Conservation (phyloP, 768 basidiomycete genomes). For the Boletus fagicola region DNA sequence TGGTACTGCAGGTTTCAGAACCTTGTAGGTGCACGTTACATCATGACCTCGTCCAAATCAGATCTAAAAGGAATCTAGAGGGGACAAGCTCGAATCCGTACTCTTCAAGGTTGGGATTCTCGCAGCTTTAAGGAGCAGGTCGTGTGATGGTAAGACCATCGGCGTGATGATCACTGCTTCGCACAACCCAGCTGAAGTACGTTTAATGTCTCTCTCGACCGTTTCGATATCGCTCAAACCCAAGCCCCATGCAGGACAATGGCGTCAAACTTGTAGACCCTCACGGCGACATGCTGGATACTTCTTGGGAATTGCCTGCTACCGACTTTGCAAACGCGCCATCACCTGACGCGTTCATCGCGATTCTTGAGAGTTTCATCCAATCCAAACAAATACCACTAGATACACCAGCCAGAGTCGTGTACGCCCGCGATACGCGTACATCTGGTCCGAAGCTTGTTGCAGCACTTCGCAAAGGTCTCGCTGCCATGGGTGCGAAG, state of each 20-base stretch:
- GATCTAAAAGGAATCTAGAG: constrained; percentile 43
- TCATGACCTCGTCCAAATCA: constrained; percentile 4
- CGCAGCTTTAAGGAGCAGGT: constrained; percentile 88
- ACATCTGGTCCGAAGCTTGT: constrained; percentile 80
- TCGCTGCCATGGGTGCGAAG: constrained; percentile 69
- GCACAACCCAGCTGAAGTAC: constrained; percentile 96
- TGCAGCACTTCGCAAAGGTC: constrained; percentile 76
- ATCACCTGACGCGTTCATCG: constrained; percentile 70
- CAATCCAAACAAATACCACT: constrained; percentile 71
- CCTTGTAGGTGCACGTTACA: constrained; percentile 55
- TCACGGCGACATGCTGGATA: constrained; percentile 94
- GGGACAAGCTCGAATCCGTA: constrained; percentile 76
- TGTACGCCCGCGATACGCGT: constrained; percentile 92
- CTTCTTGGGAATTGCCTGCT: constrained; percentile 88
- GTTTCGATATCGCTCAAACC: neutral
- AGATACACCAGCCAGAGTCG: constrained; percentile 72
- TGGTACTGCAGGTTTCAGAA: constrained; percentile 95
- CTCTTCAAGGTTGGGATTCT: constrained; percentile 91
- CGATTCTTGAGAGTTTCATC: constrained; percentile 61
- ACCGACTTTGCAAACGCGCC: constrained; percentile 83
- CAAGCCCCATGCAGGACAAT: constrained; percentile 68
- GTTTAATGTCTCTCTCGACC: constrained; percentile 18
- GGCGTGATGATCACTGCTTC: constrained; percentile 99
- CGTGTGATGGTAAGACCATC: constrained; percentile 85
- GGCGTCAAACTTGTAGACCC: constrained; percentile 99